Conservation (phyloP, 257 asterid species). For the Nicotiana obtusifolia region DNA sequence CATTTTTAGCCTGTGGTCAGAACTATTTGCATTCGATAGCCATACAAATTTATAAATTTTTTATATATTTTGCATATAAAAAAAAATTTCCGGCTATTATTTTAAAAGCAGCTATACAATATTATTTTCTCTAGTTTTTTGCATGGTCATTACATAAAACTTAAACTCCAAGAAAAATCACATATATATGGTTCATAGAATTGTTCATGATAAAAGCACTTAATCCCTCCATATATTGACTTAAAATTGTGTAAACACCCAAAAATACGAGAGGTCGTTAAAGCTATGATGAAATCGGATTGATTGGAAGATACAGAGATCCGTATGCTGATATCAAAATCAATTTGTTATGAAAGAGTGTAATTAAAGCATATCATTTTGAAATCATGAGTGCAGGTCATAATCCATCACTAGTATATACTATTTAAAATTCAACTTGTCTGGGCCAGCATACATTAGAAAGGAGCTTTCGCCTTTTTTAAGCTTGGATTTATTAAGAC, state of each 20-base stretch:
- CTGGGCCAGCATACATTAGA: not conserved
- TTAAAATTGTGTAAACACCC: not conserved
- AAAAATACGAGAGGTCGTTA: not conserved
- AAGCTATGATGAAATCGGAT: constrained; percentile 9
- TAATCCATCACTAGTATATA: not conserved
- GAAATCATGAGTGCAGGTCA: constrained; percentile 15
- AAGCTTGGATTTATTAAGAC: not conserved
- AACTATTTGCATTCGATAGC: too few species aligned
- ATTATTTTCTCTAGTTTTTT: too few species aligned
- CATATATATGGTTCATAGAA: too few species aligned
- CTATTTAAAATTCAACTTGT: not conserved
- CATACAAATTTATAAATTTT: too few species aligned
- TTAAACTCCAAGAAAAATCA: too few species aligned
- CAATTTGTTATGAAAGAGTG: not conserved
- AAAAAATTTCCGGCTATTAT: too few species aligned
- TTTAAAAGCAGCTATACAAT: too few species aligned
- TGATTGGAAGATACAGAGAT: constrained; percentile 9
- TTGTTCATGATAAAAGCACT: too few species aligned
- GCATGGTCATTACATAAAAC: too few species aligned
- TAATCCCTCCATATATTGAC: not conserved
- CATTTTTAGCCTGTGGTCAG: too few species aligned
- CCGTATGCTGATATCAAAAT: not conserved
- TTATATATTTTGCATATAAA: too few species aligned
- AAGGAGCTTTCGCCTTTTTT: not conserved
- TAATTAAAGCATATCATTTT: constrained; percentile 11